These are phyloP conservation scores for Canariomyces notabilis DNA, from an alignment of 2,329 filamentous ascomycete genomes.

Conservation along the genomic window DNA sequence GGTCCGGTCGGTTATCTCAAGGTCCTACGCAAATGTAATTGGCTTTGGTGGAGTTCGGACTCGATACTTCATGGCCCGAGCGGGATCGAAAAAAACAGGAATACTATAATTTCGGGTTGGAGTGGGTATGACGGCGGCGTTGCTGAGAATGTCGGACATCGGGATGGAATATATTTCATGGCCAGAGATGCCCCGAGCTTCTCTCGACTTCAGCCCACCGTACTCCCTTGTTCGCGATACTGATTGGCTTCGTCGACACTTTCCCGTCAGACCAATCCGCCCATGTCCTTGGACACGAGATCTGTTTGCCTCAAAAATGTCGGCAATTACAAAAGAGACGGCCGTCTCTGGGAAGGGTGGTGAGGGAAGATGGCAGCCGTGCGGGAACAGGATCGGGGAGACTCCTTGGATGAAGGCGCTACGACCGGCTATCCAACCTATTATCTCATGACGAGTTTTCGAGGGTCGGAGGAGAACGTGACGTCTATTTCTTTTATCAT, in stretches of 20 bases:
- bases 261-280: neutral
- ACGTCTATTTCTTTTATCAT: slow-evolving; percentile 11
- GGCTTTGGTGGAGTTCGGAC: slow-evolving; percentile 16
- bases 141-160: slow-evolving; percentile 3
- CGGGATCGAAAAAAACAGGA: slow-evolving; percentile 15
- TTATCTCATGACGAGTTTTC: slow-evolving; percentile 14
- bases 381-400: slow-evolving; percentile 3
- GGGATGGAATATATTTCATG: slow-evolving; percentile 4
- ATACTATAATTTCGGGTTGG: slow-evolving; percentile 16
- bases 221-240: neutral
- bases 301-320: neutral
- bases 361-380: neutral
- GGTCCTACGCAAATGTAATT: slow-evolving; percentile 23
- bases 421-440: slow-evolving; percentile 18
- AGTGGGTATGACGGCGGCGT: slow-evolving; percentile 8
- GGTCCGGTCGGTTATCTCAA: slow-evolving; percentile 19
- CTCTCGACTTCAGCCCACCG: neutral
- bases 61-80: slow-evolving; percentile 11
- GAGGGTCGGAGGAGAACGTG: slow-evolving; percentile 4
- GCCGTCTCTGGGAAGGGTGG: neutral
- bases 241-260: neutral
- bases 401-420: slow-evolving; percentile 11
- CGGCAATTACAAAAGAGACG: neutral
- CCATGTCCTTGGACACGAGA: neutral
- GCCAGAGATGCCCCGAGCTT: neutral